Percentiles rank a stretch among this genome's conserved stretches.
Conservation (phyloP, 2,329 filamentous ascomycete genomes). For the Talaromyces sp. region DNA sequence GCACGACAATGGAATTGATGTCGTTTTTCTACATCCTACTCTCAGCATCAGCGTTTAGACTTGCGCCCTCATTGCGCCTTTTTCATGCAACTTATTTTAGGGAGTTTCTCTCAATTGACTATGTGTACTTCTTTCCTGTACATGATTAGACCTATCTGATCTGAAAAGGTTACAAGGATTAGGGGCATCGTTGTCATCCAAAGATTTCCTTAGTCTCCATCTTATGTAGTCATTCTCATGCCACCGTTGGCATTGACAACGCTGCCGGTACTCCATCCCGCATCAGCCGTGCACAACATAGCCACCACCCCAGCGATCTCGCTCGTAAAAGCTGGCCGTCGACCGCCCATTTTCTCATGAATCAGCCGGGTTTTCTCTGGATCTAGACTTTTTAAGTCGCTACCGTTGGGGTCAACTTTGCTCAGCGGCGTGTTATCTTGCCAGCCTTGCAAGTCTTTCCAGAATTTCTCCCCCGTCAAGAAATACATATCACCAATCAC, state of each 20-base stretch:
- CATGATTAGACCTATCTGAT: neutral
- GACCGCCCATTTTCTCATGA: constrained; percentile 50
- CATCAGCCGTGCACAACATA: constrained; percentile 68
- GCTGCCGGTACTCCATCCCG: constrained; percentile 73
- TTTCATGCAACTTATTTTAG: neutral
- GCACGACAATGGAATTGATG: constrained; percentile 54
- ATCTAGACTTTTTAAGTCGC: constrained; percentile 49
- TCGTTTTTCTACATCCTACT: neutral
- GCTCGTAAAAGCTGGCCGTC: constrained; percentile 58
- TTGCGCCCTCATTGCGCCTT: neutral
- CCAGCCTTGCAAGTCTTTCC: constrained; percentile 54
- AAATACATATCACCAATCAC: constrained; percentile 64
- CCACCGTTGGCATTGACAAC: constrained; percentile 78
- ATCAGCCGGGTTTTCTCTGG: constrained; percentile 60
- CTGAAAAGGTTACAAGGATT: neutral
- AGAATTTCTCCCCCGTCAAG: constrained; percentile 52
- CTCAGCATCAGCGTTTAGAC: neutral
- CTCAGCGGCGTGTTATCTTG: constrained; percentile 60
- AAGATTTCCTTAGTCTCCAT: neutral
- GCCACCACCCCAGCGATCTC: constrained; percentile 73
- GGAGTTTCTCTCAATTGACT: neutral
- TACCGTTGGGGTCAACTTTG: constrained; percentile 42
- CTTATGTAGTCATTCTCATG: constrained; percentile 51
- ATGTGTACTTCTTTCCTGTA: neutral
- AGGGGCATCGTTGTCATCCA: neutral